Base-by-base conservation (phyloP, 176 grass and related monocot species). In the Ananas comosus region DNA sequence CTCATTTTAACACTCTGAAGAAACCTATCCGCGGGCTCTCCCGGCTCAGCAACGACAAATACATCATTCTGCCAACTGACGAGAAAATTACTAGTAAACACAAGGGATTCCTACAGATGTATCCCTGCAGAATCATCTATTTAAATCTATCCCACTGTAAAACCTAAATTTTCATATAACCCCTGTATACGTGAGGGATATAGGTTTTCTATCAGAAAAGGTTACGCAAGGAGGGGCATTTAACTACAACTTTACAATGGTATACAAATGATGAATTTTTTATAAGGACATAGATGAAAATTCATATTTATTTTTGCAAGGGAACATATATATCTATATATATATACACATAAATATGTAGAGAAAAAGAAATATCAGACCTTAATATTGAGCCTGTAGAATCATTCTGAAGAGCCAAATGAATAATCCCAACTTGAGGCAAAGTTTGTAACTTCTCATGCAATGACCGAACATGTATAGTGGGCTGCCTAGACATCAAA, bases 51-150 rank as follows among this genome's bases (percentile, higher is more conserved):
- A 51, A 97, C 94, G 71, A 97, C 94, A 78, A 92, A 97, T 50
- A 97, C 89, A 68, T 97, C 94, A 86, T 97, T 97, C 84, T 97
- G 94, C 94, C 94, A 97, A 77, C 94, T 97, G 86, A 74, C 61
- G 59, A 49, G 80, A 71, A 76, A 47, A 56, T 73, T 50, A 28
- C 63, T 11, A 42, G 33, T 42, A 42, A 42, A 1, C 29, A 50
- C 68, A 33, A 77, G 53, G 18, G 27, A 11, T 22, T 11, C 61
- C 24, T 11, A 17, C 23, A 53, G 50, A 66, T 7, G 33, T 42
- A 42, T 42, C 33, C 33, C 33, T 7, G 33, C 33, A 7, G 33
- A 42, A 42, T 7, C 33, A 42, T 42, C 33, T 8, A 42, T 42
- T 42, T 42, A 61, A 70, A 80, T 54, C 33, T 42, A 42, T 42